These are phyloP conservation scores for Colletotrichum tanaceti DNA, from an alignment of 2,329 filamentous ascomycete species.

Conservation along the genomic window DNA sequence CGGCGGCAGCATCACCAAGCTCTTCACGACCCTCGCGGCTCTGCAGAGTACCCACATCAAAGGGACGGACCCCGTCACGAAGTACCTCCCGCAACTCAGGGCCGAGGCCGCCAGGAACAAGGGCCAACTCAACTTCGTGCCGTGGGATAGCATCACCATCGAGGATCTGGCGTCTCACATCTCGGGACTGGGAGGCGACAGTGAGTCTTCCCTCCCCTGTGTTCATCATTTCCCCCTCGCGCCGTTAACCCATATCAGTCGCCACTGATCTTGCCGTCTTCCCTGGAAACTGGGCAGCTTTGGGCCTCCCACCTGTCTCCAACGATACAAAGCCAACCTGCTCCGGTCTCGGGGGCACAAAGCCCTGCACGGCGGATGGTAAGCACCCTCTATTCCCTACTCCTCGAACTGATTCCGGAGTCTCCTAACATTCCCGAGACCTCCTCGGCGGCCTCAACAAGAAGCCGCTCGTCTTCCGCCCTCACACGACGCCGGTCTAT, in stretches of 20 bases:
- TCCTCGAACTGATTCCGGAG: not conserved
- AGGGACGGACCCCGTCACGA: constrained; percentile 46
- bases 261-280: constrained; percentile 36
- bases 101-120: constrained; percentile 4
- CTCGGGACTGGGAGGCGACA: constrained; percentile 39
- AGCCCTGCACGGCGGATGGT: constrained; percentile 32
- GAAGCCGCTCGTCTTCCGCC: constrained; percentile 39
- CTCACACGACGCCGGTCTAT: constrained; percentile 42
- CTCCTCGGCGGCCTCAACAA: constrained; percentile 40
- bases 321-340: constrained; percentile 36
- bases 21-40: constrained; percentile 53
- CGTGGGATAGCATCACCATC: constrained; percentile 41
- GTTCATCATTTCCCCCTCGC: no score
- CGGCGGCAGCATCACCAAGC: constrained; percentile 56
- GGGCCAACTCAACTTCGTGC: constrained; percentile 12
- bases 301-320: constrained; percentile 36
- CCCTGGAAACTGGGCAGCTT: constrained; percentile 6
- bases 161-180: constrained; percentile 41
- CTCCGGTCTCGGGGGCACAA: constrained; percentile 33
- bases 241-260: constrained; percentile 17
- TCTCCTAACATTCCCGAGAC: constrained; percentile 30
- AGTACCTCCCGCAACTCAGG: constrained; percentile 42
- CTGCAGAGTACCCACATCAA: constrained; percentile 47
- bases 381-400: not conserved
- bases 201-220: constrained; percentile 21